Evolutionary conservation across 495 filamentous ascomycete species (phyloP), one percentile per base, ranked within the genome.

Genomic region (Podospora comata): DNA sequence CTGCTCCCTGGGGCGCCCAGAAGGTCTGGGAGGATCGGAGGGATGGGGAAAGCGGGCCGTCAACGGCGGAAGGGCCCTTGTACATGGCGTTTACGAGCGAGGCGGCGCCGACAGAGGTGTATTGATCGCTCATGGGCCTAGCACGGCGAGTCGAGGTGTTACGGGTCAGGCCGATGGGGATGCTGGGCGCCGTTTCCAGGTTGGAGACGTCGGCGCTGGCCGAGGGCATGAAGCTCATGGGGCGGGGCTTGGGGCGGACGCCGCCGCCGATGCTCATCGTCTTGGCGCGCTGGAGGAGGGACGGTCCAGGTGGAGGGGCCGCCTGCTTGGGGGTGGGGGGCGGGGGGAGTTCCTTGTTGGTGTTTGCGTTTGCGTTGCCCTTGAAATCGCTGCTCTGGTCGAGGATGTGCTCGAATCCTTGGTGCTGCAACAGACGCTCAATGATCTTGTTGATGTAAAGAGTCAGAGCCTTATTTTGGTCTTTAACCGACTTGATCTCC

Each of bases 371-470:
- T n/a, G 60, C 11, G 5, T 83, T 77, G 23, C 30, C 18, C 69
- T 85, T 85, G 70, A 82, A 79, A 67, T 90, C 86, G 34, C 82
- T 84, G 11, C 86, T 85, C 73, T 93, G 91, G 77, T 96, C 92
- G 57, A 98, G 84, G 60, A 99, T 94, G 68, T 89, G 86, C 77
- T 99, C 95, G 64, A 97, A 97, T 60, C 94, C 93, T 73, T 97
- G 91, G 80, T 97, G 92, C 73, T 95, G 90, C 54, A 99, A 84
- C 19, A 99, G 86, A 23, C 95, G 90, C 77, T 93, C 94, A 73
- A 99, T 97, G 76, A 99, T 97, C 75, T 92, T 94, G 84, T 97
- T 97, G 78, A 99, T 97, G 78, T 99, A 99, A 39, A 97, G 85
- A 2, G 93, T 96, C 69, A 98, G 81, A 57, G 95, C 95, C 78